Evolutionary conservation across 2,329 filamentous ascomycete genomes (phyloP).

Genomic region (Penicillium sp.): DNA sequence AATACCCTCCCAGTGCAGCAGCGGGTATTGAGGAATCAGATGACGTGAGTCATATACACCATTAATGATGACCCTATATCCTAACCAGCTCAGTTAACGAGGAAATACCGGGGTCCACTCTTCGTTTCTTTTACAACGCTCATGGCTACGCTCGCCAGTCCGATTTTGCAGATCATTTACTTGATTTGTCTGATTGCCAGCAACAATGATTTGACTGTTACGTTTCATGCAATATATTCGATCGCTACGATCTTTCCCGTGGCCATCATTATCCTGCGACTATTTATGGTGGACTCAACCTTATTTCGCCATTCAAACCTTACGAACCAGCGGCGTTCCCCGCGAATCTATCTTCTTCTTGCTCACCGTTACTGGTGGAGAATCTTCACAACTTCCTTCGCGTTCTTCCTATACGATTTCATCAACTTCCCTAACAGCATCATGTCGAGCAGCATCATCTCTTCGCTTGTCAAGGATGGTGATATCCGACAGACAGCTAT

Average conservation of each 20-base stretch:
- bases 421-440: conserved; percentile 41
- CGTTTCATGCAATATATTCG: conserved; percentile 32
- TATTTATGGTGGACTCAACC: conserved; percentile 36
- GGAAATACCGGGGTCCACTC: conserved; percentile 33
- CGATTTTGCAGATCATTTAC: conserved; percentile 38
- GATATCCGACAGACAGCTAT: conserved; percentile 35
- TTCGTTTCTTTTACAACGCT: conserved; percentile 38
- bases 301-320: conserved; percentile 37
- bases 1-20: conserved; percentile 40
- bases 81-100: conserved; percentile 17
- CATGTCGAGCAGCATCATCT: conserved; percentile 37
- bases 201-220: conserved; percentile 32
- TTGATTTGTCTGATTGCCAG: conserved; percentile 37
- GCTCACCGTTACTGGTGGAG: conserved; percentile 28
- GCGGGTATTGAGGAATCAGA: conserved; percentile 39
- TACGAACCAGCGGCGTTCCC: conserved; percentile 25
- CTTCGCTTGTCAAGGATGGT: conserved; percentile 31
- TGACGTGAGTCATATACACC: conserved; percentile 19
- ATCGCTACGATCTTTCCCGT: conserved; percentile 35
- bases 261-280: conserved; percentile 31
- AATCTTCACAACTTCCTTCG: conserved; percentile 32
- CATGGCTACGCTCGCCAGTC: conserved; percentile 35
- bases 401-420: conserved; percentile 40
- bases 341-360: conserved; percentile 25
- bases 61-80: background rate